These are phyloP conservation scores for Chenopodium formosanum DNA, from an alignment of 148 eudicot species.

Conservation along the genomic window DNA sequence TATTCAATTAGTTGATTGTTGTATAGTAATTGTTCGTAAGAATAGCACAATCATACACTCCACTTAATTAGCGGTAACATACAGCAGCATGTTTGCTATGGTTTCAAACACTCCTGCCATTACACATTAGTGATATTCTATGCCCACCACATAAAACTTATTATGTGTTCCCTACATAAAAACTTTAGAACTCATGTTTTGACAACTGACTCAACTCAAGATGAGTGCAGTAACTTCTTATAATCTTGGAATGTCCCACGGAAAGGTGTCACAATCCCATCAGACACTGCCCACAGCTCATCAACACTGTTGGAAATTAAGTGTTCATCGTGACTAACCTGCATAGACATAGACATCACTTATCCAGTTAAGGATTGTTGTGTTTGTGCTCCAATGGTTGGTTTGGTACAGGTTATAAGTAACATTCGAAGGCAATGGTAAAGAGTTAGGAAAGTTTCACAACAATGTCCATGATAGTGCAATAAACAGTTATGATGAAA, in stretches of 20 bases:
- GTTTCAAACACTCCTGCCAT: neutral
- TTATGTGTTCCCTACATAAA: no score
- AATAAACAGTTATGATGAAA: no score
- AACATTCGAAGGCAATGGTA: neutral
- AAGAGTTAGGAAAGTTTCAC: neutral
- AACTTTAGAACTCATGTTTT: neutral
- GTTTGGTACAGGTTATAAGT: neutral
- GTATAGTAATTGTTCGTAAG: neutral
- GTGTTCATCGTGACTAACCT: constrained; percentile 99
- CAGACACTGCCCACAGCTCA: constrained; percentile 93
- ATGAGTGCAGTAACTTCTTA: constrained; percentile 78
- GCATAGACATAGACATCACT: constrained; percentile 22
- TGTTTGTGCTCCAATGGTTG: neutral
- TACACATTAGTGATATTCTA: neutral
- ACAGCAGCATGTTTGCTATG: neutral
- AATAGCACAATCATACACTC: neutral
- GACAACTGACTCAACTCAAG: constrained; percentile 14
- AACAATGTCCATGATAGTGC: neutral
- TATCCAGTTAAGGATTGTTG: constrained; percentile 5
- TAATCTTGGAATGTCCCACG: constrained; percentile 88
- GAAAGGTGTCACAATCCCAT: constrained; percentile 78
- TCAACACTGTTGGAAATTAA: constrained; percentile 96
- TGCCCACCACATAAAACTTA: neutral
- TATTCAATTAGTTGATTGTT: neutral
- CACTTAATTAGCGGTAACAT: no score